These are phyloP conservation scores for Penicillium samsonianum DNA, from an alignment of 495 filamentous ascomycete species.

Conservation along the genomic window DNA sequence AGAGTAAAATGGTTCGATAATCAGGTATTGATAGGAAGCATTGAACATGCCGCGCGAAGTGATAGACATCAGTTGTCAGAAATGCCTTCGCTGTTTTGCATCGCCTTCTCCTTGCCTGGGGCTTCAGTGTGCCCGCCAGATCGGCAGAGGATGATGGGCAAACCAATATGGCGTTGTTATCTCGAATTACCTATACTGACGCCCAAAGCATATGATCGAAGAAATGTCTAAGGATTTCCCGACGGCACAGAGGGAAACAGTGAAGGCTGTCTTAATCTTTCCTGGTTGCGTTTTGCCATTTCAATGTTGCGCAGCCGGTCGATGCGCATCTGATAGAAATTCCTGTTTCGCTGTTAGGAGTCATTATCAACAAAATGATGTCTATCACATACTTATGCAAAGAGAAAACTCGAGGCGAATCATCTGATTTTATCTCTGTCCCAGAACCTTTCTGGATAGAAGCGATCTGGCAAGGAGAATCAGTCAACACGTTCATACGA, in stretches of 20 bases:
- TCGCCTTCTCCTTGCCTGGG: neutral
- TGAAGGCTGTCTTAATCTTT: conserved; percentile 75
- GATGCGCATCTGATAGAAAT: conserved; percentile 83
- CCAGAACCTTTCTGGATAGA: conserved; percentile 36
- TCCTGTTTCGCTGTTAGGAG: conserved; percentile 47
- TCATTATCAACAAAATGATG: neutral
- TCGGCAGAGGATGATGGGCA: neutral
- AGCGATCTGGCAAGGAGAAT: conserved; percentile 32
- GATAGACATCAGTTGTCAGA: no score
- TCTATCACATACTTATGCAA: conserved; percentile 69
- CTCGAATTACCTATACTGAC: neutral
- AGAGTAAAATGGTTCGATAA: neutral
- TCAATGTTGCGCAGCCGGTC: conserved; percentile 77
- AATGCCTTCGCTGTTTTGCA: neutral
- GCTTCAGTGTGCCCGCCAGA: neutral
- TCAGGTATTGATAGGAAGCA: neutral
- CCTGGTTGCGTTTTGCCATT: conserved; percentile 76
- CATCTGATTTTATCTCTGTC: conserved; percentile 36
- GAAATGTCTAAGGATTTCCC: conserved; percentile 49
- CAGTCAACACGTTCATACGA: neutral
- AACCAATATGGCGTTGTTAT: neutral
- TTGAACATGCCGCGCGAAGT: neutral
- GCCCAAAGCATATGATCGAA: no score
- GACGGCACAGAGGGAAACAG: conserved; percentile 84
- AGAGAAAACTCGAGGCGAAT: conserved; percentile 74